Evolutionary conservation across 2,329 filamentous ascomycete genomes (phyloP).

Genomic region (Atkinsonella hypoxylon): DNA sequence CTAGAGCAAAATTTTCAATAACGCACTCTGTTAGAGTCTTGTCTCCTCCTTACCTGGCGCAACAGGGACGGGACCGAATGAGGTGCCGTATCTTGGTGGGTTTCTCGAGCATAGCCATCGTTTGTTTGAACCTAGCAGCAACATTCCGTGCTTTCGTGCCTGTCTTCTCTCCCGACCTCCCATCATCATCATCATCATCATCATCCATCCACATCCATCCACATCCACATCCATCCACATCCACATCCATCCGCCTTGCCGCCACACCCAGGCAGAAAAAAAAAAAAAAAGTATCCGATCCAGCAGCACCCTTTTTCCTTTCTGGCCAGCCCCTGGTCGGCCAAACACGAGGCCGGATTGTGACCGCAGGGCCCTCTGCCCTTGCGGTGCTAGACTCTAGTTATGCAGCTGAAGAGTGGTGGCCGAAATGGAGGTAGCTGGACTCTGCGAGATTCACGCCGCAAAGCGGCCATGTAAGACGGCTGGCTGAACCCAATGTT

Average conservation of each 20-base stretch:
- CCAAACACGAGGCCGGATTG: not conserved
- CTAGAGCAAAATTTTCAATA: not conserved
- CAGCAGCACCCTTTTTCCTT: not conserved
- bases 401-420: conserved; percentile 1
- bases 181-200: too few relatives aligned
- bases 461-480: conserved; percentile 7
- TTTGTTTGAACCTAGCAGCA: not conserved
- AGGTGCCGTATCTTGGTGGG: not conserved
- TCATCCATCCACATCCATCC: too few relatives aligned
- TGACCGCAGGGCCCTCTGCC: not conserved
- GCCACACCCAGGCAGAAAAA: too few relatives aligned
- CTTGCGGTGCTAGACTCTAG: conserved; percentile 1
- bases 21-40: not conserved
- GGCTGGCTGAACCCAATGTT: not conserved
- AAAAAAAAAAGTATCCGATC: too few relatives aligned
- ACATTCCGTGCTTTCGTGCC: not conserved
- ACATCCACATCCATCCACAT: too few relatives aligned
- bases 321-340: not conserved
- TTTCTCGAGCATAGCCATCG: not conserved
- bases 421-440: conserved; percentile 8
- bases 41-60: not conserved
- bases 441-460: not conserved
- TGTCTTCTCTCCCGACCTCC: too few relatives aligned
- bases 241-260: too few relatives aligned
- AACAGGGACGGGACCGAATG: not conserved